phyloP scores from a whole-genome alignment of 805 yeast genomes.

The Candida ulmi region DNA sequence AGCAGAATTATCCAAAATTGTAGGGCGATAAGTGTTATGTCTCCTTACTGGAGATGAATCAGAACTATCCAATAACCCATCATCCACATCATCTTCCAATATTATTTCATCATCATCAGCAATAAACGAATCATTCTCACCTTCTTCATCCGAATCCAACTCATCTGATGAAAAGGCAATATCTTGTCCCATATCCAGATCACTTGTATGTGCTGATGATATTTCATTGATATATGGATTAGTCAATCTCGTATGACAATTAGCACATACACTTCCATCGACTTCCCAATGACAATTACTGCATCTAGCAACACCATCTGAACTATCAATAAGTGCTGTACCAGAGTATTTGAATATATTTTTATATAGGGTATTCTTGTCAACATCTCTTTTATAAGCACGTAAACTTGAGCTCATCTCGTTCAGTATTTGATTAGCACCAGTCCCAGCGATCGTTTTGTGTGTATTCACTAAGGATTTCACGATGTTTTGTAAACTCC shows the following conservation, averaged over 20 bases:
- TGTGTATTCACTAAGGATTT: constrained; percentile 35
- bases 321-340: constrained; percentile 48
- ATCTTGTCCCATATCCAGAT: background rate
- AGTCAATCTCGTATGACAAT: constrained; percentile 55
- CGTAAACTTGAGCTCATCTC: constrained; percentile 13
- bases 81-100: background rate
- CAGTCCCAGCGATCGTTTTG: constrained; percentile 13
- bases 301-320: constrained; percentile 73
- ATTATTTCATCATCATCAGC: constrained; percentile 12
- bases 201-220: constrained; percentile 1
- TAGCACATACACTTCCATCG: constrained; percentile 57
- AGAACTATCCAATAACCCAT: constrained; percentile 3
- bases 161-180: background rate
- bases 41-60: constrained; percentile 15
- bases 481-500: constrained; percentile 43
- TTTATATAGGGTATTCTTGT: constrained; percentile 37
- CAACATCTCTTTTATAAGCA: constrained; percentile 35
- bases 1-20: background rate
- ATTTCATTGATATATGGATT: constrained; percentile 10
- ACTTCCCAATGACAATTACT: constrained; percentile 80
- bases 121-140: constrained; percentile 11
- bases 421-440: constrained; percentile 25
- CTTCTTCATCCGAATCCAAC: constrained; percentile 2
- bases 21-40: background rate
- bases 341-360: constrained; percentile 44